Evolutionary conservation across 2,329 filamentous ascomycete species (phyloP).

Genomic region (Aureobasidium sp.): DNA sequence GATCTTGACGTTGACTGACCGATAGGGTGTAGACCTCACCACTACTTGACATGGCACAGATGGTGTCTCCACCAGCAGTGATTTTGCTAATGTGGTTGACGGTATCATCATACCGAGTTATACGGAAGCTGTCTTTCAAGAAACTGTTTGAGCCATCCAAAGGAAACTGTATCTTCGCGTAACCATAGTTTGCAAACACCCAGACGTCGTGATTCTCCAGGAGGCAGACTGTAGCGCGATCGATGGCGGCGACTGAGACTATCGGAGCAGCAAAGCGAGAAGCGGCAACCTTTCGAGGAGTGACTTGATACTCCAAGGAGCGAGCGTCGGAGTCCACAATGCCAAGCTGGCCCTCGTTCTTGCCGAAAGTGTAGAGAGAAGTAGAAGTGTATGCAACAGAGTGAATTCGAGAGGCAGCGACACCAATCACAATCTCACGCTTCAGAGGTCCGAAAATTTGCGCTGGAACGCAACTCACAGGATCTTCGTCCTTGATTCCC

Average conservation of each 20-base stretch:
- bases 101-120: conserved; percentile 69
- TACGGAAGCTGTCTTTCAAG: conserved; percentile 70
- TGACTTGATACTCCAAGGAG: conserved; percentile 84
- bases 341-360: conserved; percentile 93
- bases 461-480: conserved; percentile 81
- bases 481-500: conserved; percentile 78
- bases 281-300: conserved; percentile 88
- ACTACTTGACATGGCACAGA: conserved; percentile 84
- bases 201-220: conserved; percentile 91
- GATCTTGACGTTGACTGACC: conserved; percentile 70
- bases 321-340: conserved; percentile 96
- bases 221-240: conserved; percentile 87
- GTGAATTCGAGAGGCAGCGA: conserved; percentile 91
- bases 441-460: conserved; percentile 95
- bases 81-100: conserved; percentile 79
- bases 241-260: conserved; percentile 84
- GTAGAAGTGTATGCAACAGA: conserved; percentile 88
- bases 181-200: conserved; percentile 96
- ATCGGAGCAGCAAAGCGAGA: conserved; percentile 81
- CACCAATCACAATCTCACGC: conserved; percentile 81
- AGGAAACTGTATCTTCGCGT: conserved; percentile 89
- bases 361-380: conserved; percentile 93
- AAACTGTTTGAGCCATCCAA: conserved; percentile 77
- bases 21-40: conserved; percentile 92
- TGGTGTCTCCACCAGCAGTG: conserved; percentile 88